Conservation (phyloP, 768 basidiomycete species). For the Hebeloma cylindrosporum region DNA sequence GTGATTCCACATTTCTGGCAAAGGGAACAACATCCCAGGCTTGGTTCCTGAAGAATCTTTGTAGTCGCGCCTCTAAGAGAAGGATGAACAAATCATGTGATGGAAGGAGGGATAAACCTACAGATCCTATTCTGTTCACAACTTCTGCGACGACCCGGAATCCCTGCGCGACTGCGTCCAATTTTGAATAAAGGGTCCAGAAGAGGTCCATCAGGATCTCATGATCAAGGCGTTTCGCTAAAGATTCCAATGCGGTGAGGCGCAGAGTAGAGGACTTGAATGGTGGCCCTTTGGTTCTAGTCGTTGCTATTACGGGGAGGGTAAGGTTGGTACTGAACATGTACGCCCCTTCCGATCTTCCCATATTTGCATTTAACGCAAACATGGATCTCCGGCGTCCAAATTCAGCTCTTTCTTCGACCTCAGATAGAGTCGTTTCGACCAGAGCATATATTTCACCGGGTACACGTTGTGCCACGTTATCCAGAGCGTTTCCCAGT, state of each 20-base stretch:
- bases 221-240: conserved; percentile 71
- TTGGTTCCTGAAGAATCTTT: conserved; percentile 82
- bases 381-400: conserved; percentile 50
- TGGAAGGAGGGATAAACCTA: conserved; percentile 41
- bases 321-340: conserved; percentile 40
- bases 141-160: conserved; percentile 90
- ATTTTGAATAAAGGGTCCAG: conserved; percentile 95
- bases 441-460: conserved; percentile 83
- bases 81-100: background rate
- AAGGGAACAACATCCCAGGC: conserved; percentile 73
- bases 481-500: conserved; percentile 81
- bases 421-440: conserved; percentile 86
- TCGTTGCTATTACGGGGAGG: conserved; percentile 22
- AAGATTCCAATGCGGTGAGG: conserved; percentile 71
- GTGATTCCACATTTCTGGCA: conserved; percentile 85
- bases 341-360: conserved; percentile 53
- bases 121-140: conserved; percentile 85
- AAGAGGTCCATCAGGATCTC: conserved; percentile 90
- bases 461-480: conserved; percentile 77
- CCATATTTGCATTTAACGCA: conserved; percentile 34
- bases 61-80: conserved; percentile 67
- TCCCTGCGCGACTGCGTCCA: conserved; percentile 92
- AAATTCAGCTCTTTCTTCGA: conserved; percentile 86
- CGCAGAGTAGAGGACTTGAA: conserved; percentile 58
- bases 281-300: conserved; percentile 27